Base-by-base conservation (phyloP, 371 early-diverging fungal genomes). In the Zancudomyces culisetae region DNA sequence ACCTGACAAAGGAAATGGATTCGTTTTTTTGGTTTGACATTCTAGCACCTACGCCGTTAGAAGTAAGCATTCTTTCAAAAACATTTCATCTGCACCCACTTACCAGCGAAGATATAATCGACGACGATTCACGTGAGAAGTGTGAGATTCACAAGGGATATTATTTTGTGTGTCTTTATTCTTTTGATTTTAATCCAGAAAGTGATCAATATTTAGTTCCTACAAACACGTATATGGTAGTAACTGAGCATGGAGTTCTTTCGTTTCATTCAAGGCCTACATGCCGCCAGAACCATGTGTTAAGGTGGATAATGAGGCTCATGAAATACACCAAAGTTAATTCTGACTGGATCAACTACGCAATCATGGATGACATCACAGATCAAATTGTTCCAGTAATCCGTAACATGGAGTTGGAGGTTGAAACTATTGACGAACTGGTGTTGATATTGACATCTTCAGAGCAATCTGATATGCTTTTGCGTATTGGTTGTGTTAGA, bases 121-220 rank as follows among this genome's bases (percentile, higher is more conserved):
- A 83, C 49, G 81, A 90, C 59, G 94, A 93, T 43, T 77, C 71
- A n/a, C 75, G 94, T 3, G 93, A 92, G 61, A 95, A 95, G 59
- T 88, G 87, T 58, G 93, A 93, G 60, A 74, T 85, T 18, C 91
- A 88, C 53, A 66, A 76, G 22, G 81, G 81, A 52, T 95, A 95
- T 68, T 86, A 87, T 56, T 93, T 93, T 72, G 74, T 91, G 27
- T 79, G 82, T 59, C 85, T 90, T 61, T 73, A 87, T 52, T 71
- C 80, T 12, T 80, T 83, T 61, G 82, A 83, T 43, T 72, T 69
- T 54, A 73, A 81, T 45, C 74, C 77, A 41, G 68, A 74, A 55
- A 78, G 77, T 26, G 58, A 69, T 2, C 68, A 54, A 23, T 88
- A 83, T 54, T 60, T 90, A 60, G 76, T 80, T 45, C 80, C 93